These are phyloP conservation scores for Cyclospora cayetanensis DNA, from an alignment of 169 alveolate species.

Conservation along the genomic window DNA sequence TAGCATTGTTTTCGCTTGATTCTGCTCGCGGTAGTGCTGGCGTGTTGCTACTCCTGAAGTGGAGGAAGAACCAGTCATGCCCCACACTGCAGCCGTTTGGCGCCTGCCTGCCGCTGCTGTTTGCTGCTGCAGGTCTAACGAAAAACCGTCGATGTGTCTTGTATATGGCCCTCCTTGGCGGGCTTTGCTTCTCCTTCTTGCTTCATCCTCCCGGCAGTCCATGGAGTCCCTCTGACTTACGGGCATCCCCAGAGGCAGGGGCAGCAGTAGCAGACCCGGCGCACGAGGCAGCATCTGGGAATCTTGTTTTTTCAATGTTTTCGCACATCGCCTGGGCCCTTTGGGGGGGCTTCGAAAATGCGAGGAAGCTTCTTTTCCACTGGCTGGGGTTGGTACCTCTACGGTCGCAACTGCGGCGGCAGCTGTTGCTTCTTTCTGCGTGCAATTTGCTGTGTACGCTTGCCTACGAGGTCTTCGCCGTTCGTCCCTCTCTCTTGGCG, in stretches of 20 bases:
- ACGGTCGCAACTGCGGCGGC: not conserved
- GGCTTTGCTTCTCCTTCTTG: not conserved
- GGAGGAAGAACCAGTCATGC: not conserved
- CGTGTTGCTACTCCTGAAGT: too few species aligned
- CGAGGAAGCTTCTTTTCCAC: not conserved
- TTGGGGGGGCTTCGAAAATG: not conserved
- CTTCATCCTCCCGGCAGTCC: not conserved
- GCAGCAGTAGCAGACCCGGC: constrained; percentile 6
- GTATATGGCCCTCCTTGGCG: not conserved
- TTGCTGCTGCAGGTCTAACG: not conserved
- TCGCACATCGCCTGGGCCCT: not conserved
- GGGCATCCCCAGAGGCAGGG: not conserved
- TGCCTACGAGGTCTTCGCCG: not conserved
- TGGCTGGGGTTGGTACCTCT: constrained; percentile 11
- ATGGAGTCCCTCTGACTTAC: not conserved
- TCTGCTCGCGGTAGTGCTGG: not conserved
- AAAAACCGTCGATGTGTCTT: not conserved
- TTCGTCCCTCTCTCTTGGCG: not conserved
- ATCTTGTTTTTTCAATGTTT: not conserved
- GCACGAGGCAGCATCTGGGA: not conserved
- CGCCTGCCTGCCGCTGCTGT: not conserved
- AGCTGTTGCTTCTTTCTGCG: constrained; percentile 15
- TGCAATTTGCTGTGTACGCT: not conserved
- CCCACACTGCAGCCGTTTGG: not conserved
- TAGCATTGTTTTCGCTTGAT: not conserved